Percentiles rank a stretch among this genome's conserved stretches.
These are phyloP conservation scores for Thraustochytrium sp. DNA, from an alignment of 352 stramenopile species.

Conservation along the genomic window DNA sequence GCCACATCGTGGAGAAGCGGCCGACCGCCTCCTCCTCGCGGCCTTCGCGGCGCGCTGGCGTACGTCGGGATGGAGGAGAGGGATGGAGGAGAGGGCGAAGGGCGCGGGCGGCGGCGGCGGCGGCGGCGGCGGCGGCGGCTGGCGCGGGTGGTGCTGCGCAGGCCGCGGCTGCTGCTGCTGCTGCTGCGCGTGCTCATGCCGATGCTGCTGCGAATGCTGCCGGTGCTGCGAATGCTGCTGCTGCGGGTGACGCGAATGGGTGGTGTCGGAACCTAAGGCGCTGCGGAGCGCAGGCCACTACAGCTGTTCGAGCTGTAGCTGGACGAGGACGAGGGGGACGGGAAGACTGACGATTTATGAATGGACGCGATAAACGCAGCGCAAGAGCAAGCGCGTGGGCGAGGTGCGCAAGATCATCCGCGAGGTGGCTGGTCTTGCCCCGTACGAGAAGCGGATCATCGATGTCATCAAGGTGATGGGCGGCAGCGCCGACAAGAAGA, in stretches of 20 bases:
- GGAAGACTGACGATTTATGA: background rate
- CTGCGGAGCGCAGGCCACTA: too few relatives aligned
- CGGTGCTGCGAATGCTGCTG: too few relatives aligned
- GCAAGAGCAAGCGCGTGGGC: constrained; percentile 81
- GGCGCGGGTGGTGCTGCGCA: too few relatives aligned
- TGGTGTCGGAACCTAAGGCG: too few relatives aligned
- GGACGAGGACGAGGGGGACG: background rate
- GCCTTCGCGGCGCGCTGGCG: constrained; percentile 75
- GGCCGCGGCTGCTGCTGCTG: too few relatives aligned
- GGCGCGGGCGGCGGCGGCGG: background rate
- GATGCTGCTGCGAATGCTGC: too few relatives aligned
- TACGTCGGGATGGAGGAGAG: constrained; percentile 59
- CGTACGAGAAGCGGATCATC: constrained; percentile 98
- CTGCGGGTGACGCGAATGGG: too few relatives aligned
- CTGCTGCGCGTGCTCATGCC: too few relatives aligned
- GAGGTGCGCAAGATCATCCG: constrained; percentile 89
- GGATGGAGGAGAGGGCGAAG: background rate
- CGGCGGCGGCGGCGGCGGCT: too few relatives aligned
- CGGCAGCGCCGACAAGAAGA: constrained; percentile 92
- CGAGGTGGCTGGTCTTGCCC: constrained; percentile 94
- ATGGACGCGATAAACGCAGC: background rate
- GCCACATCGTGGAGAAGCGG: constrained; percentile 83
- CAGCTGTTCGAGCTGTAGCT: too few relatives aligned
- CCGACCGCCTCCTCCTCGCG: constrained; percentile 63
- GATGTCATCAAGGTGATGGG: constrained; percentile 99